A percentile compares a stretch with the other conserved stretches of the same genome.
phyloP scores from a whole-genome alignment of 805 yeast species.

The Blastobotrys peoriensis region DNA sequence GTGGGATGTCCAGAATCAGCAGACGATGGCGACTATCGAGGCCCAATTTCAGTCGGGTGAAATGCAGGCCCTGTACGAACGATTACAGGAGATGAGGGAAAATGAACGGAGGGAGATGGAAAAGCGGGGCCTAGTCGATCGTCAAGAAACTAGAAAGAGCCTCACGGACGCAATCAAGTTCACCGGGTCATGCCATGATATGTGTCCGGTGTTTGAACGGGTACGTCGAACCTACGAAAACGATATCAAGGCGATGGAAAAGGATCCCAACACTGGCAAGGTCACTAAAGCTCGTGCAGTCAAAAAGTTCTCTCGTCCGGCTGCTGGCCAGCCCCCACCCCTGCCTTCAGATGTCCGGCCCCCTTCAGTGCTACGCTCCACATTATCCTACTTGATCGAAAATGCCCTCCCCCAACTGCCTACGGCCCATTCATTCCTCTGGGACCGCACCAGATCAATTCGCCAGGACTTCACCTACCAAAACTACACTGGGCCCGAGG shows the following conservation, averaged over 20 bases:
- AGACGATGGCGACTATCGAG: constrained; percentile 44
- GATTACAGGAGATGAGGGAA: constrained; percentile 66
- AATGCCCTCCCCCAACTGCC: constrained; percentile 63
- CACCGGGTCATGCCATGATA: constrained; percentile 81
- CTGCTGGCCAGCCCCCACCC: constrained; percentile 98
- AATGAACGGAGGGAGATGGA: constrained; percentile 77
- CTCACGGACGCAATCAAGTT: constrained; percentile 84
- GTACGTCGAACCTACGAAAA: constrained; percentile 82
- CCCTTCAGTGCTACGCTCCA: constrained; percentile 61
- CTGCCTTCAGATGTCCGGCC: constrained; percentile 97
- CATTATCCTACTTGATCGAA: constrained; percentile 67
- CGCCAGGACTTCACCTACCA: constrained; percentile 97
- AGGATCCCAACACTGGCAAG: constrained; percentile 51
- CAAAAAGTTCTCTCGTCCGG: constrained; percentile 93
- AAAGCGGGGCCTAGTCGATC: constrained; percentile 72
- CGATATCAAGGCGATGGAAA: constrained; percentile 75
- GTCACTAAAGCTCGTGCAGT: constrained; percentile 61
- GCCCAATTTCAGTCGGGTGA: constrained; percentile 48
- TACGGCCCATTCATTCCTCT: constrained; percentile 78
- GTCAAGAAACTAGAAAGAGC: constrained; percentile 73
- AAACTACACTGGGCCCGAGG: constrained; percentile 88
- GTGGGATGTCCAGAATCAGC: constrained; percentile 79
- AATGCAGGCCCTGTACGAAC: constrained; percentile 64
- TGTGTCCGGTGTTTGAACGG: constrained; percentile 94
- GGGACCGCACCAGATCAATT: constrained; percentile 97